Evolutionary conservation across 306 rosid genomes (phyloP).

Genomic region (Geum urbanum): DNA sequence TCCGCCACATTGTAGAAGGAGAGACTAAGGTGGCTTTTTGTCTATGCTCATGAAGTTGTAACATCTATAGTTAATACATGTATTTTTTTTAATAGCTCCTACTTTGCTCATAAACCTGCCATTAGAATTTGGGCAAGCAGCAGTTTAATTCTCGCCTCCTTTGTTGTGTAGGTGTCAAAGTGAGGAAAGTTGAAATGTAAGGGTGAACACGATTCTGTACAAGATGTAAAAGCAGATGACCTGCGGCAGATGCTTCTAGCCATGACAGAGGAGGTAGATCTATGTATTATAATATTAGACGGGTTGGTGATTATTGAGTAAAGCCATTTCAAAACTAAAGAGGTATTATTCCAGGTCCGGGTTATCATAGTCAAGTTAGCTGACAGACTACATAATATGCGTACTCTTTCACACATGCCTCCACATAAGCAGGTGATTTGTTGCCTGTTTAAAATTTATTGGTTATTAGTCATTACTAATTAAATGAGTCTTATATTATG

Average conservation of each 20-base stretch:
- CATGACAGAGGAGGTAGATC: slow-evolving; percentile 93
- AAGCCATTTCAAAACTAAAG: slow-evolving; percentile 30
- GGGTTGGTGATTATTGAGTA: slow-evolving; percentile 21
- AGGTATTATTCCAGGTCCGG: slow-evolving; percentile 67
- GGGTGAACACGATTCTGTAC: slow-evolving; percentile 68
- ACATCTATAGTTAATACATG: not conserved
- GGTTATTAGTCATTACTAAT: slow-evolving; percentile 2
- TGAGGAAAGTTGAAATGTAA: slow-evolving; percentile 89
- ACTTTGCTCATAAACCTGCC: slow-evolving; percentile 15
- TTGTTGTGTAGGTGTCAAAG: slow-evolving; percentile 74
- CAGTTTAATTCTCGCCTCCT: slow-evolving; percentile 16
- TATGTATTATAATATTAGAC: slow-evolving; percentile 21
- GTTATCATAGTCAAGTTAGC: slow-evolving; percentile 96
- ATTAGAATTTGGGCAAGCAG: slow-evolving; percentile 23
- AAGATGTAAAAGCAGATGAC: slow-evolving; percentile 98
- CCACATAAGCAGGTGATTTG: slow-evolving; percentile 86
- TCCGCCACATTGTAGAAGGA: slow-evolving; percentile 96
- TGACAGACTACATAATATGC: slow-evolving; percentile 95
- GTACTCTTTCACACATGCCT: slow-evolving; percentile 96
- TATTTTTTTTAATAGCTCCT: slow-evolving; percentile 6
- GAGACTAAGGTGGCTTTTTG: slow-evolving; percentile 76
- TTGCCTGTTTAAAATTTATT: slow-evolving; percentile 25
- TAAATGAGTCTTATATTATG: slow-evolving; percentile 20
- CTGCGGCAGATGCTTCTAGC: slow-evolving; percentile 97
- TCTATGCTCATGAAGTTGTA: slow-evolving; percentile 10